These are phyloP conservation scores for Chondrus crispus DNA, from an alignment of 23 red algal species.

Conservation along the genomic window DNA sequence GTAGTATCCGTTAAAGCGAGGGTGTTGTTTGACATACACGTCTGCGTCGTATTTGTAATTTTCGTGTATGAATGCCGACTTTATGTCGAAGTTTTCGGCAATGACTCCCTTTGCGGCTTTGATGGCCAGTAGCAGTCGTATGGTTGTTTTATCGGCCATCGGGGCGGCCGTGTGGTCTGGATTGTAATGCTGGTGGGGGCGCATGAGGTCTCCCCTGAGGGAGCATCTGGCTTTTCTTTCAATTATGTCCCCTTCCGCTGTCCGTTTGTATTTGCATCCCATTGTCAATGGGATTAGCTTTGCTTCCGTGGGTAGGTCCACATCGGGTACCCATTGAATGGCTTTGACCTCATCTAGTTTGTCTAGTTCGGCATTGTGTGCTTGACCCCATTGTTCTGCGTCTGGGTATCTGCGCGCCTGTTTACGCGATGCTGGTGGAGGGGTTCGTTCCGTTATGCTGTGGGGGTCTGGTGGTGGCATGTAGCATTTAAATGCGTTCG, in stretches of 20 bases:
- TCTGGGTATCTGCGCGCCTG: not conserved
- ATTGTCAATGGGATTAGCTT: not conserved
- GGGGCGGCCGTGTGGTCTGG: not conserved
- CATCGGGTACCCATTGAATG: not conserved
- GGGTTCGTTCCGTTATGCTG: not conserved
- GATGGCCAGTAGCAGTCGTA: not conserved
- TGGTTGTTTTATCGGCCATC: not conserved
- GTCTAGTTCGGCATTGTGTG: not conserved
- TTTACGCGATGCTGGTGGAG: not conserved
- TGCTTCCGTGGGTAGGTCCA: not conserved
- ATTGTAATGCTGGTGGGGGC: not conserved
- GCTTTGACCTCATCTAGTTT: not conserved
- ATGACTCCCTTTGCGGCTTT: not conserved
- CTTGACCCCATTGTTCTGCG: not conserved
- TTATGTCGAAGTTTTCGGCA: constrained; percentile 22
- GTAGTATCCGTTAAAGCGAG: not conserved
- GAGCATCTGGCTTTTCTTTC: not conserved
- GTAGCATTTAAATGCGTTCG: not conserved
- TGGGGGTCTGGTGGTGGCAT: not conserved
- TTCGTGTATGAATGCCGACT: constrained; percentile 6
- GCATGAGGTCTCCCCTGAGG: not conserved
- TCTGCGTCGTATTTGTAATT: constrained; percentile 1
- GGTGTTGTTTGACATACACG: not conserved
- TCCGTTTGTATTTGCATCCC: not conserved
- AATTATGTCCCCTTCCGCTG: not conserved